These are phyloP conservation scores for Rubus idaeus DNA, from an alignment of 306 rosid species.

Conservation along the genomic window DNA sequence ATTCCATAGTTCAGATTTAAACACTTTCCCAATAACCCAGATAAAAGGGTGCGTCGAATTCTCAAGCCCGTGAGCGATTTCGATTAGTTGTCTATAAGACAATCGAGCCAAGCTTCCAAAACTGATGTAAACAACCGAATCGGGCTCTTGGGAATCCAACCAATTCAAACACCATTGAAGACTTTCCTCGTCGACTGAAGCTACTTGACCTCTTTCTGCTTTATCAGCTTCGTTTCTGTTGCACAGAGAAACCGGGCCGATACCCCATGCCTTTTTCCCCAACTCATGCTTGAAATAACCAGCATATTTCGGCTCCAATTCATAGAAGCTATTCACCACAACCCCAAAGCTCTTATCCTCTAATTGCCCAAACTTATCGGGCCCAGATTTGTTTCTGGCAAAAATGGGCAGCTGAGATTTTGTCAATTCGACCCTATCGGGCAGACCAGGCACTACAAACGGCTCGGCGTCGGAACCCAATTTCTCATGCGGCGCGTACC, in stretches of 20 bases:
- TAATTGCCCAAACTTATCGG: background rate
- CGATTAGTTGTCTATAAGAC: constrained; percentile 20
- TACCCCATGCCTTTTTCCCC: constrained; percentile 27
- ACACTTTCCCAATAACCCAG: constrained; percentile 20
- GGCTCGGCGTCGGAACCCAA: constrained; percentile 21
- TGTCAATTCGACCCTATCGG: constrained; percentile 11
- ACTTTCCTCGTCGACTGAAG: constrained; percentile 21
- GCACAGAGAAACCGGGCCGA: constrained; percentile 36
- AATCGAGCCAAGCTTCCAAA: constrained; percentile 37
- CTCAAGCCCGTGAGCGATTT: constrained; percentile 30
- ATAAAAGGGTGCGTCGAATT: constrained; percentile 11
- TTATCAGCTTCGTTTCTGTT: constrained; percentile 21
- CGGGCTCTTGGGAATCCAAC: constrained; percentile 30
- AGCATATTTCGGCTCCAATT: constrained; percentile 27
- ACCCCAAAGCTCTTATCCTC: constrained; percentile 23
- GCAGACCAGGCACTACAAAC: constrained; percentile 23
- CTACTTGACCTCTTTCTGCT: constrained; percentile 25
- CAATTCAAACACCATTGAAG: constrained; percentile 28
- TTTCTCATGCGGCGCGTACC: constrained; percentile 9
- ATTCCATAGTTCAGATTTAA: background rate
- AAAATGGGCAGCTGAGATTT: constrained; percentile 3
- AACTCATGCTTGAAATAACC: constrained; percentile 15
- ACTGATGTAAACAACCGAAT: constrained; percentile 39
- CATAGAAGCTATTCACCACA: constrained; percentile 32
- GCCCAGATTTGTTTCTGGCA: background rate